Conservation (phyloP, 2,329 filamentous ascomycete genomes). For the Penicillium sp. region DNA sequence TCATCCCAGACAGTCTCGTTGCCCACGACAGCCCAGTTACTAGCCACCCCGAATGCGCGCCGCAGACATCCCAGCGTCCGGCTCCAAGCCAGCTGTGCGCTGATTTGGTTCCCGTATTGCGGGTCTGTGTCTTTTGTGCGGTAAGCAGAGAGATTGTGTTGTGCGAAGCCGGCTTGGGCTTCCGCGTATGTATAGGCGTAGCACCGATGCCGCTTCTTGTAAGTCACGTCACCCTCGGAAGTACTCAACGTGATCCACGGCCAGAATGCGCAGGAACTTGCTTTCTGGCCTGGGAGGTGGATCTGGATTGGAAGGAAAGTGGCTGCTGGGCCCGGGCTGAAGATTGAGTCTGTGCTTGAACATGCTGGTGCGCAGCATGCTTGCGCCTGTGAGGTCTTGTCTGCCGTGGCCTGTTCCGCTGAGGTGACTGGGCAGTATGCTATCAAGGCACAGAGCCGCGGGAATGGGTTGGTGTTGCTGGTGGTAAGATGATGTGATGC, state of each 20-base stretch:
- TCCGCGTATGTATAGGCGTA: slow-evolving; percentile 53
- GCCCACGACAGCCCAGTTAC: slow-evolving; percentile 30
- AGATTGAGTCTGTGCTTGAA: slow-evolving; percentile 30
- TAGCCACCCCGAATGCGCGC: slow-evolving; percentile 53
- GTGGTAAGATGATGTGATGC: slow-evolving; percentile 37
- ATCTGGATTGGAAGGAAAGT: slow-evolving; percentile 50
- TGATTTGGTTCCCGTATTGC: slow-evolving; percentile 37
- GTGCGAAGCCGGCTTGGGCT: slow-evolving; percentile 62
- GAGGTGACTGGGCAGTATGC: slow-evolving; percentile 54
- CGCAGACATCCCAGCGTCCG: slow-evolving; percentile 58
- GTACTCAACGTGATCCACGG: slow-evolving; percentile 27
- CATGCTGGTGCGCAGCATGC: slow-evolving; percentile 32
- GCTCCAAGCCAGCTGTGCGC: slow-evolving; percentile 63
- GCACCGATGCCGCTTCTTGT: slow-evolving; percentile 33
- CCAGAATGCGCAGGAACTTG: slow-evolving; percentile 17
- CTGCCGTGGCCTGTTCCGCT: slow-evolving; percentile 4
- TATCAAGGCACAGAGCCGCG: slow-evolving; percentile 56
- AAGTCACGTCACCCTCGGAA: slow-evolving; percentile 22
- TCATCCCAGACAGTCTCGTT: slow-evolving; percentile 42
- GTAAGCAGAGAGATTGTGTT: slow-evolving; percentile 52
- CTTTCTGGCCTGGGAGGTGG: slow-evolving; percentile 50
- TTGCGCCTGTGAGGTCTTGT: slow-evolving; percentile 3
- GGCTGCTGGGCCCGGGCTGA: slow-evolving; percentile 25
- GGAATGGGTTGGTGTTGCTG: slow-evolving; percentile 55
- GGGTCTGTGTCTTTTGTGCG: neutral